Conservation (phyloP, 495 filamentous ascomycete genomes). For the Neurospora discreta region DNA sequence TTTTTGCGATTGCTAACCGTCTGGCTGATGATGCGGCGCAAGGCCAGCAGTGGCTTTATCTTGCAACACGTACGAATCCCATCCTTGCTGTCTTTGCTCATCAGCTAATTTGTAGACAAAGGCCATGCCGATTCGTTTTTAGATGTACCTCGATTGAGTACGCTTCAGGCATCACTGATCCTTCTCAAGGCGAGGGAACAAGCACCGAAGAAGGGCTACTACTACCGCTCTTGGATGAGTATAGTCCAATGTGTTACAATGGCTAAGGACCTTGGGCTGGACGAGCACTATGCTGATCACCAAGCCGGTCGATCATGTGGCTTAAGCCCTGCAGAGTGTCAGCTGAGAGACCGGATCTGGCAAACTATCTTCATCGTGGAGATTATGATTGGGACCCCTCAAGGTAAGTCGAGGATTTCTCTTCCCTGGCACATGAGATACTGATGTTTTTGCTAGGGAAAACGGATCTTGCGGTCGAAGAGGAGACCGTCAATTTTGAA, state of each 20-base stretch:
- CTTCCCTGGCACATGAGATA: not conserved
- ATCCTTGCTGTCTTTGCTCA: not conserved
- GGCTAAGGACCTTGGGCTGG: constrained; percentile 83
- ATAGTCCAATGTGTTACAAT: constrained; percentile 85
- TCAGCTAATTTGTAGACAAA: not conserved
- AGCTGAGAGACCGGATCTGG: constrained; percentile 81
- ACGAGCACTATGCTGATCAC: constrained; percentile 77
- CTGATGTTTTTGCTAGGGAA: constrained; percentile 49
- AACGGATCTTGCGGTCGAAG: constrained; percentile 64
- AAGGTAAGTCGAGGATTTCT: constrained; percentile 48
- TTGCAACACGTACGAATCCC: constrained; percentile 66
- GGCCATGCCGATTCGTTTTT: constrained; percentile 80
- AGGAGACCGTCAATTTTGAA: constrained; percentile 66
- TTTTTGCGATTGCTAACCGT: constrained; percentile 87
- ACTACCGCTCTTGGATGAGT: constrained; percentile 96
- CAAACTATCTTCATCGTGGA: constrained; percentile 80
- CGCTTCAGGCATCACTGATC: constrained; percentile 82
- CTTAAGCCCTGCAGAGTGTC: constrained; percentile 59
- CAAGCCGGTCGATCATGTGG: constrained; percentile 58
- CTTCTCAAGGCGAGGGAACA: constrained; percentile 87
- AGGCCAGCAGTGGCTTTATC: constrained; percentile 87
- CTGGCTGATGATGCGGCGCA: constrained; percentile 73
- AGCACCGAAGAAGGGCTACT: constrained; percentile 87
- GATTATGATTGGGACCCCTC: constrained; percentile 87
- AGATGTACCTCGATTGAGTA: constrained; percentile 87